phyloP scores from a whole-genome alignment of 2,329 filamentous ascomycete genomes.

The Didymella sp. region DNA sequence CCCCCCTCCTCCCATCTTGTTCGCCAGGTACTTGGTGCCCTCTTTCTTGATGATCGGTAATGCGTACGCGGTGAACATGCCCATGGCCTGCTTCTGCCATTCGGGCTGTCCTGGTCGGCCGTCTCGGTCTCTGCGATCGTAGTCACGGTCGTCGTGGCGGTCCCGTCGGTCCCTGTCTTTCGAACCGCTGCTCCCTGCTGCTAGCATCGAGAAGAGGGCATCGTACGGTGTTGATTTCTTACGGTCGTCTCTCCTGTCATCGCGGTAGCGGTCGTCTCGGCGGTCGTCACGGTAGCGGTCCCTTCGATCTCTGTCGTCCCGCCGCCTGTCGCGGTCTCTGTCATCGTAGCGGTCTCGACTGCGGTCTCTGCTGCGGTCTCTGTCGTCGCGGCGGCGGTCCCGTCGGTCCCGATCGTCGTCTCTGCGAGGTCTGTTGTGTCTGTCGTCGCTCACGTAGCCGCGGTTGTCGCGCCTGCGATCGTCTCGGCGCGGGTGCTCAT shows the following conservation, averaged over 20 bases:
- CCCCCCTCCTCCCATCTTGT: constrained; percentile 32
- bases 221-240: constrained; percentile 19
- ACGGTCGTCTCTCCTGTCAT: constrained; percentile 28
- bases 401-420: constrained; percentile 27
- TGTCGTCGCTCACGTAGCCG: constrained; percentile 38
- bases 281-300: constrained; percentile 18
- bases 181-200: constrained; percentile 23
- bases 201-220: constrained; percentile 15
- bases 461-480: constrained; percentile 27
- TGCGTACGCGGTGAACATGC: constrained; percentile 44
- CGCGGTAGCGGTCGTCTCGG: constrained; percentile 20
- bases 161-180: constrained; percentile 25
- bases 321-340: constrained; percentile 12
- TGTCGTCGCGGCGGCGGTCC: constrained; percentile 21
- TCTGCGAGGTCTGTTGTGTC: constrained; percentile 30
- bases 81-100: constrained; percentile 44
- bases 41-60: constrained; percentile 45
- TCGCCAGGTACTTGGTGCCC: constrained; percentile 41
- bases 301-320: constrained; percentile 24
- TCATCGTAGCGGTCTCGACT: constrained; percentile 15
- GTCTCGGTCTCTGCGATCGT: constrained; percentile 25
- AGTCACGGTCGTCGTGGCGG: constrained; percentile 27
- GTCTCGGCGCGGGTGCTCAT: constrained; percentile 33
- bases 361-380: constrained; percentile 15
- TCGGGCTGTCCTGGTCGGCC: constrained; percentile 28